Evolutionary conservation across 768 basidiomycete genomes (phyloP).

Genomic region (Rhodotorula toruloides): DNA sequence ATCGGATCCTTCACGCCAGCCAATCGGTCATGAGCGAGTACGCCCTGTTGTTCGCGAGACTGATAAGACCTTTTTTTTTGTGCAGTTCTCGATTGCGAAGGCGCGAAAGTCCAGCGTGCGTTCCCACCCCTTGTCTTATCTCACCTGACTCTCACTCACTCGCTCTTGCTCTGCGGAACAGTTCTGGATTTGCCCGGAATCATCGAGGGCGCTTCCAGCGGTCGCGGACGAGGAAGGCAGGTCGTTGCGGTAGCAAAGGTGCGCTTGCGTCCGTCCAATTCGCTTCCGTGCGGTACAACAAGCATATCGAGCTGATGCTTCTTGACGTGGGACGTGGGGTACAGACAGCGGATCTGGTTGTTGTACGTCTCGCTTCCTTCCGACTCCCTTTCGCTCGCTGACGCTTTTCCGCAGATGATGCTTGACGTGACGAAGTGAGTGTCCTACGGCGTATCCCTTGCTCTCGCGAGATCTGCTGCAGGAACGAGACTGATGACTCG

Average conservation of each 20-base stretch:
- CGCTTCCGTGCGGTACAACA: no score
- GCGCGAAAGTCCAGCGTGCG: slow-evolving; percentile 71
- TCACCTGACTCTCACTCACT: no score
- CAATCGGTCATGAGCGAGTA: no score
- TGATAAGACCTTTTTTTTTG: no score
- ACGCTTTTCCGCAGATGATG: slow-evolving; percentile 55
- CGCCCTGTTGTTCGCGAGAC: no score
- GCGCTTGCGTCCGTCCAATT: neutral
- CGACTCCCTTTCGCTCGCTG: no score
- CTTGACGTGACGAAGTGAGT: slow-evolving; percentile 73
- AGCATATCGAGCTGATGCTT: neutral
- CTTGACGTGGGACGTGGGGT: no score
- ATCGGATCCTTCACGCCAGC: no score
- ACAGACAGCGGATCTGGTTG: slow-evolving; percentile 86
- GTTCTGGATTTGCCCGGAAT: slow-evolving; percentile 44
- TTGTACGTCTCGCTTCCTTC: slow-evolving; percentile 44
- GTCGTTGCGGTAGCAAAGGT: slow-evolving; percentile 67
- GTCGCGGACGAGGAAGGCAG: slow-evolving; percentile 87
- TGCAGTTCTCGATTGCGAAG: slow-evolving; percentile 78
- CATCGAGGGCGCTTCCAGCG: slow-evolving; percentile 50
- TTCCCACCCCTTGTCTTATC: neutral
- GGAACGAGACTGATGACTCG: no score
- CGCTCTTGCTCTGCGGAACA: neutral
- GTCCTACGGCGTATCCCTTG: neutral
- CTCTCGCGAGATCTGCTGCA: slow-evolving; percentile 45